Base-by-base conservation (phyloP, 2,329 filamentous ascomycete genomes). In the Didymella glomerata region DNA sequence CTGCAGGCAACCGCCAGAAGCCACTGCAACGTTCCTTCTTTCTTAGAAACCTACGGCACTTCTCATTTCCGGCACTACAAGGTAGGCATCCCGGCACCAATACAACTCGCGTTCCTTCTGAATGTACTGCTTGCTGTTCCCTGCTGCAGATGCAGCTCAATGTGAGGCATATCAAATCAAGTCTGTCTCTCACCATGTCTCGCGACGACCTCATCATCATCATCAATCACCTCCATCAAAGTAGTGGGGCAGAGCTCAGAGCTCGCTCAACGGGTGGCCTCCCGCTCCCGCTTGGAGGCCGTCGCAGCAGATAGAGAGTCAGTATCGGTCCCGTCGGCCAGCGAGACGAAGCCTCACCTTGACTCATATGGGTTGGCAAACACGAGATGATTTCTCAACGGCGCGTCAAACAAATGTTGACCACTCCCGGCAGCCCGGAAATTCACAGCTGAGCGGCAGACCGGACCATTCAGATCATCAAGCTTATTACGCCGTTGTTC, bases 281-380 rank as follows among this genome's bases (percentile, higher is more conserved):
- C 32, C 45, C 49, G 49, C 22, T 58, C 45, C 56, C 50, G 38
- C 50, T 20, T 20, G 11, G 20, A 45, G 30, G 44, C 56, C 46
- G 46, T 54, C 41, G 50, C 50, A 50, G 32, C 56, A 54, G 47
- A 54, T 57, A 57, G n/a, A 52, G 40, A 59, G 46, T 49, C 28
- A 20, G 8, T 16, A 10, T 52, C 48, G 48, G 48, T 18, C 42
- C 54, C 44, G 38, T 24, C 36, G n/a, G 20, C 22, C 38, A 38
- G 36, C 16, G 4, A 42, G 4, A 32, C 14, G 22, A 20, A 36
- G 27, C 32, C 25, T 6, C 27, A 16, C 48, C 16, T 34, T 44
- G 9, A 36, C 27, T 53, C 48, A 48, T 13, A 27, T 48, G 32
- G 16, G 18, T 38, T 48, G 30, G 45, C 48, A 27, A 38, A 16